Percentiles rank a stretch among this genome's conserved stretches.
These are phyloP conservation scores for Hydrangea macrophylla DNA, from an alignment of 148 eudicot species.

Conservation along the genomic window DNA sequence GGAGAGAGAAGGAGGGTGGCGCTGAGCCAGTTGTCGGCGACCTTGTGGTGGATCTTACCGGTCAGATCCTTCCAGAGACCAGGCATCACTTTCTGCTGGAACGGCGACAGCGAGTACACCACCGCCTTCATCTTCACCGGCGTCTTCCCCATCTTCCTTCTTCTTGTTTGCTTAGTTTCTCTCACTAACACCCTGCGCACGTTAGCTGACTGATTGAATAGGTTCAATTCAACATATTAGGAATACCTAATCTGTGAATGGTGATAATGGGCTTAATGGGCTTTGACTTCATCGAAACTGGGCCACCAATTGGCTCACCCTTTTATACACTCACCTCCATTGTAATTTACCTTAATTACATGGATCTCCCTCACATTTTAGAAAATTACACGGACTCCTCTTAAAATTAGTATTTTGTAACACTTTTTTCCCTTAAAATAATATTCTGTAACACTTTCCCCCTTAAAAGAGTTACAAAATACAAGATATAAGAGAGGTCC, in stretches of 20 bases:
- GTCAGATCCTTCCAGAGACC: slow-evolving; percentile 87
- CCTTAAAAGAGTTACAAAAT: too few relatives aligned
- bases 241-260: background rate
- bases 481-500: too few relatives aligned
- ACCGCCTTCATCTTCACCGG: slow-evolving; percentile 86
- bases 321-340: too few relatives aligned
- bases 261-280: background rate
- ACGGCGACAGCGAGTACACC: slow-evolving; percentile 80
- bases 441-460: too few relatives aligned
- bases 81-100: slow-evolving; percentile 91
- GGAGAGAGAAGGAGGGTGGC: slow-evolving; percentile 68
- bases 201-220: background rate
- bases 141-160: slow-evolving; percentile 57
- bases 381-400: too few relatives aligned
- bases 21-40: slow-evolving; percentile 76
- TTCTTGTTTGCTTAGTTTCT: background rate
- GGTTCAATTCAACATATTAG: background rate
- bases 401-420: too few relatives aligned
- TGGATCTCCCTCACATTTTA: too few relatives aligned
- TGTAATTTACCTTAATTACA: too few relatives aligned
- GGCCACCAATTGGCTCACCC: background rate
- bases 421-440: too few relatives aligned
- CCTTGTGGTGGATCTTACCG: slow-evolving; percentile 65
- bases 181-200: background rate
- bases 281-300: background rate